Evolutionary conservation across 2,329 filamentous ascomycete species (phyloP), one percentile per base, ranked within the genome.

Genomic region (Chrysoporthe cubensis): DNA sequence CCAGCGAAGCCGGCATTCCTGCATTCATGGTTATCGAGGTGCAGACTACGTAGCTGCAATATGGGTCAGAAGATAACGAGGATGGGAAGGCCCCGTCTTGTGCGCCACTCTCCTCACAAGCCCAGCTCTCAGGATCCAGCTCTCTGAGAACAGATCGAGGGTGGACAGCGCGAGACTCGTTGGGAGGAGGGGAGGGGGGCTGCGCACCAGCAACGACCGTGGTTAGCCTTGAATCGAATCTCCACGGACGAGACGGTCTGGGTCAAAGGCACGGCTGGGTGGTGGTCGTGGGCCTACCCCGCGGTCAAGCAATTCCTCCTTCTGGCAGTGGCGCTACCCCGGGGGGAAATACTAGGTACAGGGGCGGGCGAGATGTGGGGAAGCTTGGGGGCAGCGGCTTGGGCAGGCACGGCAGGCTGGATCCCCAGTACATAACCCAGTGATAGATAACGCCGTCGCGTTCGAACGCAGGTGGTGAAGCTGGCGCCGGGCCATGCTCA

Each of bases 311-410:
- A 54, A 54, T 32, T 13, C 21, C 21, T 4, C 48, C n/a, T 32
- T 52, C 26, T n/a, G 9, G 26, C 14, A 54, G 7, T 61, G 43
- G 59, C 66, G 63, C 63, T 66, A 69, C 64, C 64, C 66, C 64
- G 56, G 66, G 43, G 54, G 66, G 60, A 65, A 50, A 50, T 50
- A n/a, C 9, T 21, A 8, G 37, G 54, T 37, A 16, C 21, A 34
- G 13, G 37, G 21, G 54, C 26, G 54, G 66, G 60, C 62, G 56
- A 37, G 59, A 56, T 65, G 67, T 65, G 67, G 67, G 67, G 67
- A 66, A 66, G 64, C 54, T 46, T 60, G 37, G 60, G 52, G 50
- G 54, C 16, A 40, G 60, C 60, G 66, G 66, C 64, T 68, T 62
- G 61, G 63, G 64, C 56, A n/a, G 66, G 61, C 61, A 62, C 18